A percentile compares a stretch with the other conserved stretches of the same genome.
Conservation (phyloP, 2,329 filamentous ascomycete species). For the Leptographium radiaticola region DNA sequence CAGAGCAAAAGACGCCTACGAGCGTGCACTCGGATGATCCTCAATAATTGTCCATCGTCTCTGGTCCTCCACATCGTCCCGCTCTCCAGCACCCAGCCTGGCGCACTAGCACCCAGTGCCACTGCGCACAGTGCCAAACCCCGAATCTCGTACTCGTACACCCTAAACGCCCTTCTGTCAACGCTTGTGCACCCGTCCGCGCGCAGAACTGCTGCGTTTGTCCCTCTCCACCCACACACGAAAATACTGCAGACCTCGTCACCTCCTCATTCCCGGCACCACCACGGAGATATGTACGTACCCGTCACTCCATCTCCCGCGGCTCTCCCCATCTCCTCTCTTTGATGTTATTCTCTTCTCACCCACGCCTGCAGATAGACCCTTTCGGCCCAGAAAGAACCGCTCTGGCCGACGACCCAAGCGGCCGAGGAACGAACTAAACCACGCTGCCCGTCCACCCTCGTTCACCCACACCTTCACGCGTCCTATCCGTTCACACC, state of each 20-base stretch:
- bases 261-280: neutral
- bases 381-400: neutral
- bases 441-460: neutral
- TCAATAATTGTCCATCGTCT: too few species aligned
- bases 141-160: neutral
- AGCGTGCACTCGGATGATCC: too few species aligned
- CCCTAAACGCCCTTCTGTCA: neutral
- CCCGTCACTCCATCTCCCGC: neutral
- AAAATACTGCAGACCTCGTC: neutral
- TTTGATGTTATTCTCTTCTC: neutral
- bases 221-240: neutral
- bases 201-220: neutral
- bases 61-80: too few species aligned
- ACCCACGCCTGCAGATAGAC: neutral
- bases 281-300: neutral
- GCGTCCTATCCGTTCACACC: neutral
- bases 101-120: neutral
- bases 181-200: neutral
- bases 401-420: neutral
- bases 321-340: neutral
- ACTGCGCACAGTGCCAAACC: too few species aligned
- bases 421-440: neutral
- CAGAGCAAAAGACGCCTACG: too few species aligned
- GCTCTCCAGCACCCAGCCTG: too few species aligned
- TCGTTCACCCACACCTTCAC: neutral